phyloP scores from a whole-genome alignment of 2,329 filamentous ascomycete genomes.

The Eutypella sp. region DNA sequence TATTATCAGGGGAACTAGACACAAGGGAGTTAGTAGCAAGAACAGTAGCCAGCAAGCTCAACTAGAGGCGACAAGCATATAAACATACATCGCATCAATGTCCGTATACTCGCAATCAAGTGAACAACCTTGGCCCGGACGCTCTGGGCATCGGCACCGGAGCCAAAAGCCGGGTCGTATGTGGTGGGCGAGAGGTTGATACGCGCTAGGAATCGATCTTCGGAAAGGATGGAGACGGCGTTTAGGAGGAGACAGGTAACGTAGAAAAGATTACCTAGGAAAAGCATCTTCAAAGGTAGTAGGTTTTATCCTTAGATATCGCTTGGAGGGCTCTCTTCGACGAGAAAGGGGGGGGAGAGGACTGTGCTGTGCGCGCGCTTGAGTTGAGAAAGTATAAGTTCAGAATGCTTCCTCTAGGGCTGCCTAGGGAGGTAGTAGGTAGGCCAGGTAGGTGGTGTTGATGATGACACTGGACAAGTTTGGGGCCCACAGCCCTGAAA shows the following conservation, averaged over 20 bases:
- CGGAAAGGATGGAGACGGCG: conserved; percentile 86
- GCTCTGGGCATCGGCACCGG: conserved; percentile 62
- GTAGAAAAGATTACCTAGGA: conserved; percentile 70
- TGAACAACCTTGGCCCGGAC: conserved; percentile 85
- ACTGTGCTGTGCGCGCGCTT: neutral
- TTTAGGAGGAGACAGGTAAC: conserved; percentile 77
- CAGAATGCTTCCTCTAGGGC: no score
- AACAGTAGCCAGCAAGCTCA: neutral
- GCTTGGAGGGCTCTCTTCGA: neutral
- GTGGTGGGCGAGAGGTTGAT: conserved; percentile 75
- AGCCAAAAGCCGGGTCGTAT: conserved; percentile 74
- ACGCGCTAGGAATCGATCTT: conserved; percentile 87
- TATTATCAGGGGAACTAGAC: conserved; percentile 73
- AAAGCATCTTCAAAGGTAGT: conserved; percentile 50
- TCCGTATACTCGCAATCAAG: conserved; percentile 83
- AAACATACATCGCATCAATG: conserved; percentile 82
- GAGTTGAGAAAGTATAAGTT: no score
- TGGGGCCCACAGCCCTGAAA: no score
- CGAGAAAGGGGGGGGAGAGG: neutral
- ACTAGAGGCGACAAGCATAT: neutral
- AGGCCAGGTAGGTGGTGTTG: no score
- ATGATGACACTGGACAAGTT: no score
- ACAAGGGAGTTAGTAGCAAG: neutral
- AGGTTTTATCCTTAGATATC: neutral
- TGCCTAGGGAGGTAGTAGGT: no score